Conservation (phyloP, 83 land plant genomes). For the Isoetes engelmannii region DNA sequence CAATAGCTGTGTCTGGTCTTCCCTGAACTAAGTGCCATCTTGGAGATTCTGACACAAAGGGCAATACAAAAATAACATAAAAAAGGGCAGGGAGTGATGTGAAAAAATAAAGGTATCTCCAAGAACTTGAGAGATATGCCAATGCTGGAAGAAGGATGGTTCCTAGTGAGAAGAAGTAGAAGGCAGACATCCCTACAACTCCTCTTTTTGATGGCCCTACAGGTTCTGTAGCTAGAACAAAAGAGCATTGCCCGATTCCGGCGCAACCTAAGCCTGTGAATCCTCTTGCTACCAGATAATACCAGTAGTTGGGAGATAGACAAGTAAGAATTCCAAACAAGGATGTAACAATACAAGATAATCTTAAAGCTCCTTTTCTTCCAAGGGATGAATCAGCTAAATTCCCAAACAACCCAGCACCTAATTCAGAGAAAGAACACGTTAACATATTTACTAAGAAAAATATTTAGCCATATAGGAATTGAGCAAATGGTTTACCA, state of each 20-base stretch:
- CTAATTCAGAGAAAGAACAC: constrained; percentile 16
- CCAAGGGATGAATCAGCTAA: constrained; percentile 72
- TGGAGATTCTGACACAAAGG: constrained; percentile 54
- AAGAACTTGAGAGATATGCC: constrained; percentile 25
- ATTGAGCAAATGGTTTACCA: constrained; percentile 25
- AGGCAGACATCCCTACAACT: constrained; percentile 76
- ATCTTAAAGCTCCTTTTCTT: constrained; percentile 52
- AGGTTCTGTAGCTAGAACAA: constrained; percentile 83
- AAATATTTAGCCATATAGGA: too few species aligned
- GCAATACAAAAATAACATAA: constrained; percentile 38
- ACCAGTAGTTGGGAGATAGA: constrained; percentile 49
- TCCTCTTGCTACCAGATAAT: constrained; percentile 43
- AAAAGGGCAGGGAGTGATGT: constrained; percentile 40
- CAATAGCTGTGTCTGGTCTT: constrained; percentile 37
- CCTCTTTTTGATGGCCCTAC: constrained; percentile 76
- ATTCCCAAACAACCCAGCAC: constrained; percentile 77
- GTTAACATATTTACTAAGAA: too few species aligned
- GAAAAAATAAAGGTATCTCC: constrained; percentile 40
- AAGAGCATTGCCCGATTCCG: constrained; percentile 68
- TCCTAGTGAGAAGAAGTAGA: constrained; percentile 54
- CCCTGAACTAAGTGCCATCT: constrained; percentile 52
- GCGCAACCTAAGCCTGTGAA: constrained; percentile 65
- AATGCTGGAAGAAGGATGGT: constrained; percentile 17
- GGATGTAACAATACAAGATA: constrained; percentile 45
- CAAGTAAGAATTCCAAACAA: constrained; percentile 55